A percentile compares a stretch with the other conserved stretches of the same genome.
phyloP scores from a whole-genome alignment of 805 yeast species.

The Zygosaccharomyces pseudorouxii region DNA sequence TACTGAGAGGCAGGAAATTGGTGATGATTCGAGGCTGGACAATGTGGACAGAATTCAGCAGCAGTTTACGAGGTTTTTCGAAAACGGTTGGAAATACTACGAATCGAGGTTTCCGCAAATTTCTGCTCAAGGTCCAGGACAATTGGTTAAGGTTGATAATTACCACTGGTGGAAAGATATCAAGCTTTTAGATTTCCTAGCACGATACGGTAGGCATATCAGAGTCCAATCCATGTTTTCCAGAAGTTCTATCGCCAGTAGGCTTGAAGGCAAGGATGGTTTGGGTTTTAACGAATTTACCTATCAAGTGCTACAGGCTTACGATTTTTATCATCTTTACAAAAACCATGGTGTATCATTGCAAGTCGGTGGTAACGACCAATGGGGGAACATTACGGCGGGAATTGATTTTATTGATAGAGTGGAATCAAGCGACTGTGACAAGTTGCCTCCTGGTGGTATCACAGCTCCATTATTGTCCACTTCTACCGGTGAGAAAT shows the following conservation, averaged over 20 bases:
- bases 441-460: conserved; percentile 50
- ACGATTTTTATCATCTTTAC: conserved; percentile 81
- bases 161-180: conserved; percentile 81
- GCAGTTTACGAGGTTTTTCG: conserved; percentile 62
- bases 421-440: conserved; percentile 34
- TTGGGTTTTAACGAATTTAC: conserved; percentile 92
- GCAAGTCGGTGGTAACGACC: conserved; percentile 96
- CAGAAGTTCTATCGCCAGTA: conserved; percentile 76
- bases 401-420: conserved; percentile 84
- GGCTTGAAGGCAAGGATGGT: conserved; percentile 67
- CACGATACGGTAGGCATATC: conserved; percentile 69
- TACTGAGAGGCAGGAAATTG: conserved; percentile 65
- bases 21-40: conserved; percentile 42
- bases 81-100: conserved; percentile 60
- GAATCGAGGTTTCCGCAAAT: conserved; percentile 36
- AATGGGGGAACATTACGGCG: conserved; percentile 97
- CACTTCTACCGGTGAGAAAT: conserved; percentile 84
- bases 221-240: conserved; percentile 83
- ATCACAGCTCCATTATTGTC: conserved; percentile 87
- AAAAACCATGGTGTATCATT: conserved; percentile 53
- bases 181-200: conserved; percentile 70
- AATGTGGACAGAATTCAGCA: conserved; percentile 56
- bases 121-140: conserved; percentile 38
- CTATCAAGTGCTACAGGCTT: conserved; percentile 90
- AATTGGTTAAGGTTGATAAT: conserved; percentile 53